Percentiles rank a stretch among this genome's conserved stretches.
phyloP scores from a whole-genome alignment of 1,284 basidiomycete genomes.

The Cutaneotrichosporon curvatum region DNA sequence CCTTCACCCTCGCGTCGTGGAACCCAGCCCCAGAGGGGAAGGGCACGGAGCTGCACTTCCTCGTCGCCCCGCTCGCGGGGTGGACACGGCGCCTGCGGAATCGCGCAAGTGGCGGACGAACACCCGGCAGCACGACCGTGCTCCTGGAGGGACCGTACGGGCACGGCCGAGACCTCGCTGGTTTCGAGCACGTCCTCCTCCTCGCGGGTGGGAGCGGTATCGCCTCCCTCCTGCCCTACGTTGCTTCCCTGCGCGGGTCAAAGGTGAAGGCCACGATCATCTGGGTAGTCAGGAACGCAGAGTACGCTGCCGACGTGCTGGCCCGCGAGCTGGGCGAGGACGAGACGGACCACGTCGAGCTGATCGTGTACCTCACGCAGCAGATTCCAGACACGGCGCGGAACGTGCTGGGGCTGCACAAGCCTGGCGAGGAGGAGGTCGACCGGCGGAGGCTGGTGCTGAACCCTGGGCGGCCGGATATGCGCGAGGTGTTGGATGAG shows the following conservation, averaged over 20 bases:
- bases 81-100: slow-evolving; percentile 12
- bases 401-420: not conserved
- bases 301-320: slow-evolving; percentile 27
- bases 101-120: not conserved
- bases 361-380: slow-evolving; percentile 13
- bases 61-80: slow-evolving; percentile 23
- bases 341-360: slow-evolving; percentile 1
- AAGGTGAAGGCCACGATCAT: slow-evolving; percentile 13
- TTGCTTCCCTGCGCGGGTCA: slow-evolving; percentile 11
- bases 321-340: slow-evolving; percentile 16
- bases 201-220: slow-evolving; percentile 32
- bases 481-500: slow-evolving; percentile 14
- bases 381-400: not conserved
- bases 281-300: slow-evolving; percentile 23
- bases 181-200: slow-evolving; percentile 23
- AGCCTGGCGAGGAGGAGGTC: not conserved
- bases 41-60: slow-evolving; percentile 20
- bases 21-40: slow-evolving; percentile 1
- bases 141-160: slow-evolving; percentile 38
- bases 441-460: not conserved
- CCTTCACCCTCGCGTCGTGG: slow-evolving; percentile 28
- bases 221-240: slow-evolving; percentile 27
- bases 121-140: slow-evolving; percentile 9
- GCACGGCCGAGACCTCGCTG: slow-evolving; percentile 13
- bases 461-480: slow-evolving; percentile 18